Evolutionary conservation across 177 flowering plant species (phyloP).

Genomic region (Vitis hybrid): DNA sequence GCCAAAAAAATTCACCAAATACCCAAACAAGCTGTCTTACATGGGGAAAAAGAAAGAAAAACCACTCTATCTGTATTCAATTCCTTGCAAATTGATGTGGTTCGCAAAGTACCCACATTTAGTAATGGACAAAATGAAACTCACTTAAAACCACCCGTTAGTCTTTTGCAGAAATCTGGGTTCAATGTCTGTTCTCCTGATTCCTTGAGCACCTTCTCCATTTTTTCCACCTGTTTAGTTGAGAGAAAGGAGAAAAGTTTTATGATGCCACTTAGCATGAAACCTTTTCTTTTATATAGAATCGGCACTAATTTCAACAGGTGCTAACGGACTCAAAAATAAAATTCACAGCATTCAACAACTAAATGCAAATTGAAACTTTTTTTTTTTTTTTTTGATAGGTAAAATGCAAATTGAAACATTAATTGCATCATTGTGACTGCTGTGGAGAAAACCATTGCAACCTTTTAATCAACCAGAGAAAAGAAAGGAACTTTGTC

Average conservation of each 20-base stretch:
- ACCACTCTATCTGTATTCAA: neutral
- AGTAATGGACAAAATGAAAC: constrained; percentile 6
- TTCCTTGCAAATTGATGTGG: neutral
- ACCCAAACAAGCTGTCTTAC: neutral
- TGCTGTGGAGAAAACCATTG: no score
- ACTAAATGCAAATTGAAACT: no score
- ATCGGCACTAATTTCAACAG: neutral
- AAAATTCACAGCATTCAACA: neutral
- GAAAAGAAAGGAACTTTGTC: no score
- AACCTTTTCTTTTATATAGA: neutral
- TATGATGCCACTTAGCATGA: neutral
- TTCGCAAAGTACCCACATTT: neutral
- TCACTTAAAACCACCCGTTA: constrained; percentile 45
- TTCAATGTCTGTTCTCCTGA: constrained; percentile 19
- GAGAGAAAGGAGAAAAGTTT: neutral
- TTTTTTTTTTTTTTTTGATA: no score
- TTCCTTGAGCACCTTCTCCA: constrained; percentile 42
- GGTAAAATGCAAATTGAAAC: no score
- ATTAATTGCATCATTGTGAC: no score
- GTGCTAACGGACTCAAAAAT: neutral
- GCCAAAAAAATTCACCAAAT: neutral
- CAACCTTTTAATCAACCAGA: no score
- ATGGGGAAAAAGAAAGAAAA: neutral
- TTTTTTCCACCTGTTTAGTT: constrained; percentile 36
- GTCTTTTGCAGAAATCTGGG: constrained; percentile 34